Evolutionary conservation across 257 asterid genomes (phyloP), one percentile per base, ranked within the genome.

Genomic region (Solanum pimpinellifolium): DNA sequence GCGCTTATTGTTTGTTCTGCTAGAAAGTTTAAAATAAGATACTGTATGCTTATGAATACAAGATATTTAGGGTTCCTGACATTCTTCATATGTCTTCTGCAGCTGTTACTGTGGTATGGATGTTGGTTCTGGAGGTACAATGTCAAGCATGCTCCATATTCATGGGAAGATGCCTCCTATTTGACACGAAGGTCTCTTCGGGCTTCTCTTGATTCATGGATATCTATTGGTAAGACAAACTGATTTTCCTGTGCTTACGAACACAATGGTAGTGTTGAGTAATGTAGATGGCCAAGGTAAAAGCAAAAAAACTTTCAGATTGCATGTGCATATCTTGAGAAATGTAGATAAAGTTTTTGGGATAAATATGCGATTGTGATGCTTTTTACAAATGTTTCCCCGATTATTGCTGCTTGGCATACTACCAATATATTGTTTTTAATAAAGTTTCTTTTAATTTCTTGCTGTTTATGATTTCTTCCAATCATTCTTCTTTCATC

Each of bases 51-150:
- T 86, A 21, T 72, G 83, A 42, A 35, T 49, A 62, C 52, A 25
- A 44, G n/a, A 42, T 74, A 85, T 20, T 69, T 29, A 46, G 35
- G 16, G 31, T 27, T 42, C 59, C 78, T 85, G 83, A 85, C 33
- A 47, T 35, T 85, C 86, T 83, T 70, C 72, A 73, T 87, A 41
- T 81, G 80, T 68, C 85, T 44, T 89, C 78, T 81, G 27, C 95
- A 96, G 98, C 91, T 96, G 85, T 89, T 94, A 35, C 78, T 96
- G 88, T 96, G 98, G 99, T 90, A 93, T 81, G 94, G 90, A 77
- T 87, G 91, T 86, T 96, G 99, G 99, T 92, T 91, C 83, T 96
- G 98, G 99, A 91, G 95, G 90, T 96, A 95, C 92, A 91, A 93
- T 90, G 93, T 96, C 90, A 95, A 92, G 91, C 90, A 70, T 46